Evolutionary conservation across 75 land plant species (phyloP), one percentile per base, ranked within the genome.

Genomic region (Selaginella tamariscina): DNA sequence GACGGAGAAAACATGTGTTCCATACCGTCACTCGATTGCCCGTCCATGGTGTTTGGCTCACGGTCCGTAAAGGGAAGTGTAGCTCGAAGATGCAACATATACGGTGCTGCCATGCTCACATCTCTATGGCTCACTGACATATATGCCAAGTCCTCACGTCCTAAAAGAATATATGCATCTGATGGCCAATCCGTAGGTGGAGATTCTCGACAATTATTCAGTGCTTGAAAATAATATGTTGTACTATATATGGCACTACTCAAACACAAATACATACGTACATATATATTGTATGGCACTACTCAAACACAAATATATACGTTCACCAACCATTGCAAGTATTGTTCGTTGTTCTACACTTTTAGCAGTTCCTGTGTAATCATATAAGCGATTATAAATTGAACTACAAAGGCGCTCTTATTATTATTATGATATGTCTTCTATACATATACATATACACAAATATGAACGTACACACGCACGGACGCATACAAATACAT

Each of bases 311-410:
- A n/a, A n/a, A n/a, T n/a, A n/a, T n/a, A n/a, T n/a, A 32, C 73
- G 72, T 80, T 95, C 99, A 39, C 82, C 91, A 70, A 87, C 99
- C 99, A 95, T 90, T 64, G 89, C 96, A 67, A 95, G 73, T 23
- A 95, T 87, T 27, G 80, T 78, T 9, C 75, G 75, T 68, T 95
- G 96, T 81, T 90, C 89, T 64, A 69, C 54, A 49, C 30, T 57
- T 11, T 54, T 74, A 33, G 71, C 75, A 39, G 82, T 82, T 56
- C 99, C 99, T 2, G 28, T 0, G 89, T 83, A 66, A 94, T n/a
- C n/a, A n/a, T n/a, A n/a, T n/a, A n/a, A n/a, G n/a, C n/a, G n/a
- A n/a, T n/a, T n/a, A n/a, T n/a, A n/a, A n/a, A n/a, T n/a, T n/a
- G n/a, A n/a, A n/a, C n/a, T n/a, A n/a, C n/a, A n/a, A n/a, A n/a